These are phyloP conservation scores for Pulveroboletus sp. DNA, from an alignment of 768 basidiomycete genomes.

Conservation along the genomic window DNA sequence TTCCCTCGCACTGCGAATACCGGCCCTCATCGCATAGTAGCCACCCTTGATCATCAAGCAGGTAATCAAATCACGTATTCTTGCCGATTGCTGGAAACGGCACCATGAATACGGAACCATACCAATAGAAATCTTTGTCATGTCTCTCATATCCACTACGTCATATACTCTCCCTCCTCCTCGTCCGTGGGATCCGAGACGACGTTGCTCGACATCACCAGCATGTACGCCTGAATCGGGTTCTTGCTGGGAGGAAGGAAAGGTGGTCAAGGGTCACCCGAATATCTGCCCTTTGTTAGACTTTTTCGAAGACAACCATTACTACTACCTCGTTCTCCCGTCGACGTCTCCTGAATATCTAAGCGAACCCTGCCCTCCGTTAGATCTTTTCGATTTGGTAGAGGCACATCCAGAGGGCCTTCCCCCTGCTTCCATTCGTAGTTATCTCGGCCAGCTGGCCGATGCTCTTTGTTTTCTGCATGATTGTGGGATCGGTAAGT, in stretches of 20 bases:
- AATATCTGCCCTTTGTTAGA: constrained; percentile 93
- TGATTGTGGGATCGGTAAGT: constrained; percentile 81
- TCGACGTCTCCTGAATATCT: constrained; percentile 60
- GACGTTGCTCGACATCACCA: constrained; percentile 29
- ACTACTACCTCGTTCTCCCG: constrained; percentile 91
- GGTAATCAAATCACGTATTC: constrained; percentile 95
- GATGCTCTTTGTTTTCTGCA: constrained; percentile 90
- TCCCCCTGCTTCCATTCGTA: constrained; percentile 65
- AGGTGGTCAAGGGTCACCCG: constrained; percentile 81
- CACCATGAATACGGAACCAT: constrained; percentile 93
- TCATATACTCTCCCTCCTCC: constrained; percentile 72
- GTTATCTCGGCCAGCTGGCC: constrained; percentile 89
- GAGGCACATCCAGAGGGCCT: constrained; percentile 86
- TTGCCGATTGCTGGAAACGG: constrained; percentile 99
- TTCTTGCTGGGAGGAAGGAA: constrained; percentile 63
- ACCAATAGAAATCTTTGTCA: constrained; percentile 95
- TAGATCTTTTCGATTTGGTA: constrained; percentile 93
- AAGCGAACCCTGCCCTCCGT: constrained; percentile 51
- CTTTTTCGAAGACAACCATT: constrained; percentile 95
- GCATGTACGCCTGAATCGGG: constrained; percentile 7
- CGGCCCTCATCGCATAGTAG: constrained; percentile 35
- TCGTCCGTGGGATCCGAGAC: constrained; percentile 80
- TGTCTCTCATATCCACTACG: constrained; percentile 83
- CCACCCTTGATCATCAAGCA: constrained; percentile 94
- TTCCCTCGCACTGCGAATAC: constrained; percentile 1